phyloP scores from a whole-genome alignment of 805 yeast genomes.

The Metschnikowia amazonensis region DNA sequence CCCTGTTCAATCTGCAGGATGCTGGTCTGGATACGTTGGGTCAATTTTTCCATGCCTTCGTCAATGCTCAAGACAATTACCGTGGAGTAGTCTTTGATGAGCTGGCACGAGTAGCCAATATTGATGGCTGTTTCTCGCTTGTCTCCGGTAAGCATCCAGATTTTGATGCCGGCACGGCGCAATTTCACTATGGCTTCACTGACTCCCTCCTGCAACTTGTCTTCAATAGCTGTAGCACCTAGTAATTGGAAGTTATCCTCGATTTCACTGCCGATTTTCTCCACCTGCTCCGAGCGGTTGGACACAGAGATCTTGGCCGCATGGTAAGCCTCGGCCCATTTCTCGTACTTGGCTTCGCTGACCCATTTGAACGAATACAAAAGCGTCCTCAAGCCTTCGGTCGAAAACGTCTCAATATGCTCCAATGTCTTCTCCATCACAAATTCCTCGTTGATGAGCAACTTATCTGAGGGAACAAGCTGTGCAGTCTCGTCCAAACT shows the following conservation, averaged over 20 bases:
- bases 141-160: slow-evolving; percentile 99
- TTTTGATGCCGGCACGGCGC: slow-evolving; percentile 85
- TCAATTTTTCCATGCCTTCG: slow-evolving; percentile 50
- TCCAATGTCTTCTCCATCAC: slow-evolving; percentile 79
- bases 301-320: slow-evolving; percentile 74
- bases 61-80: slow-evolving; percentile 63
- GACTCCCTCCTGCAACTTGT: slow-evolving; percentile 94
- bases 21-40: slow-evolving; percentile 69
- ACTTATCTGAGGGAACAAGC: slow-evolving; percentile 43
- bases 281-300: slow-evolving; percentile 64
- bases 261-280: slow-evolving; percentile 64
- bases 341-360: slow-evolving; percentile 50
- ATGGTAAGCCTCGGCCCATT: slow-evolving; percentile 65
- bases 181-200: slow-evolving; percentile 90
- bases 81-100: slow-evolving; percentile 90
- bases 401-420: slow-evolving; percentile 90
- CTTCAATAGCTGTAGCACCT: slow-evolving; percentile 98
- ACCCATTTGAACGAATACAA: slow-evolving; percentile 79
- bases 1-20: slow-evolving; percentile 69
- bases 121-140: slow-evolving; percentile 97
- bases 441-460: slow-evolving; percentile 69
- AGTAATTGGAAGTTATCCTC: slow-evolving; percentile 66
- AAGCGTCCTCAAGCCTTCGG: slow-evolving; percentile 90
- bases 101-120: slow-evolving; percentile 90
- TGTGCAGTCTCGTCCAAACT: slow-evolving; percentile 26